Conservation (phyloP, 306 rosid genomes). For the Quercus wislizeni region DNA sequence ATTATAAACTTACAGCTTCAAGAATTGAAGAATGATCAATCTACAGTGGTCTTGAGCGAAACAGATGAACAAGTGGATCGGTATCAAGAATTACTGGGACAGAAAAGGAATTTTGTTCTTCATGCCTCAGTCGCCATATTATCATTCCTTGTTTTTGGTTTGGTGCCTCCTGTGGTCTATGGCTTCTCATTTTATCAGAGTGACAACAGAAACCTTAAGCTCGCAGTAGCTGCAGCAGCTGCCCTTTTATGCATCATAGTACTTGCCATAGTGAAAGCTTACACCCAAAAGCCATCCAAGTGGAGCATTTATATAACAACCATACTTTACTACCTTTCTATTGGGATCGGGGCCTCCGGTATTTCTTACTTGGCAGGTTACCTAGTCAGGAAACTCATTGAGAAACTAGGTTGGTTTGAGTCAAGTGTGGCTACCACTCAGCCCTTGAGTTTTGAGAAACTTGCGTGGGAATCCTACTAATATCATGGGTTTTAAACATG, state of each 20-base stretch:
- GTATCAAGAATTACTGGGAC: slow-evolving; percentile 48
- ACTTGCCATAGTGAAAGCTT: slow-evolving; percentile 64
- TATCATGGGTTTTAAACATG: background rate
- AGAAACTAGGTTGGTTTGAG: slow-evolving; percentile 56
- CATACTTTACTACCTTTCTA: slow-evolving; percentile 36
- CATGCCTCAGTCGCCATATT: slow-evolving; percentile 51
- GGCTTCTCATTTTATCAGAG: slow-evolving; percentile 64
- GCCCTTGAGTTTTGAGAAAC: slow-evolving; percentile 14
- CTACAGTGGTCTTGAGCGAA: slow-evolving; percentile 7
- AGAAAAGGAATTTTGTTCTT: slow-evolving; percentile 44
- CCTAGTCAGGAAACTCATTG: slow-evolving; percentile 33
- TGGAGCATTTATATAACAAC: slow-evolving; percentile 44
- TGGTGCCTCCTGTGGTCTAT: slow-evolving; percentile 66
- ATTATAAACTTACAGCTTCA: slow-evolving; percentile 35
- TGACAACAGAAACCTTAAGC: slow-evolving; percentile 50
- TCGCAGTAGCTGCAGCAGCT: slow-evolving; percentile 68
- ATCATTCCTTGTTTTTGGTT: slow-evolving; percentile 69
- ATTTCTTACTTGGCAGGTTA: slow-evolving; percentile 61
- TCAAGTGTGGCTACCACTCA: slow-evolving; percentile 12
- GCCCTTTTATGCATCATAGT: slow-evolving; percentile 59
- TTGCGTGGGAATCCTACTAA: slow-evolving; percentile 35
- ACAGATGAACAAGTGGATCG: slow-evolving; percentile 13
- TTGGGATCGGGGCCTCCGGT: slow-evolving; percentile 52
- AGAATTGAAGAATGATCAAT: slow-evolving; percentile 48
- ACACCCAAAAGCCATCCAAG: slow-evolving; percentile 36